Base-by-base conservation (phyloP, 2,329 filamentous ascomycete genomes). In the Ophidiomyces ophidiicola region DNA sequence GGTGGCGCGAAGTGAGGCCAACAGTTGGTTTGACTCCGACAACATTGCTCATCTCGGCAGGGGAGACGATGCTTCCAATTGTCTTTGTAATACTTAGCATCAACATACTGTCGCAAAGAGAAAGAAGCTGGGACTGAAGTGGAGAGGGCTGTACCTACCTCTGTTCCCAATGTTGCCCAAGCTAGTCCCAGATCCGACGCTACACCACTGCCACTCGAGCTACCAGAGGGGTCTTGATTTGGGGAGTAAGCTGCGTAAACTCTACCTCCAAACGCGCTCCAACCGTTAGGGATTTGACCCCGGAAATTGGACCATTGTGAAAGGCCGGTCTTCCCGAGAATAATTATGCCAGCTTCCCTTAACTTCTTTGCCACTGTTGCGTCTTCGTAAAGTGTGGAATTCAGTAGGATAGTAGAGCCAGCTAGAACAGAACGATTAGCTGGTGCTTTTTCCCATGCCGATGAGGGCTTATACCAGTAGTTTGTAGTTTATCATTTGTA, bases 11-110 rank as follows among this genome's bases (percentile, higher is more conserved):
- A 0, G 72, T 80, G 3, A 82, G 61, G 0, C 78, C 78, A 1
- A 80, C 72, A 0, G 76, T 78, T 1, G 78, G 75, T 52, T 78
- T 79, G 53, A 83, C 76, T 1, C 75, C 78, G 0, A 80, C 77
- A 1, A 81, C 53, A 41, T 78, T 78, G 59, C 73, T 80, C 4
- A 60, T 50, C 29, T 59, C 49, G 32, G 53, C 50, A 0, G 80
- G 79, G 6, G 64, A 66, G 3, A 80, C 52, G 39, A 83, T 80
- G 12, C 71, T 78, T 3, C 78, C 78, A 43, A 67, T 66, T 0
- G 78, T 82, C 56, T 56, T 24, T 10, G 15, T n/a, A 32, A 21
- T 6, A 20, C 5, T 33, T 21, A 40, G 17, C 19, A 30, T 25
- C 24, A 12, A n/a, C 24, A 26, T 26, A 17, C 33, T 23, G n/a